These are phyloP conservation scores for Lepraria neglecta DNA, from an alignment of 495 filamentous ascomycete genomes.

Conservation along the genomic window DNA sequence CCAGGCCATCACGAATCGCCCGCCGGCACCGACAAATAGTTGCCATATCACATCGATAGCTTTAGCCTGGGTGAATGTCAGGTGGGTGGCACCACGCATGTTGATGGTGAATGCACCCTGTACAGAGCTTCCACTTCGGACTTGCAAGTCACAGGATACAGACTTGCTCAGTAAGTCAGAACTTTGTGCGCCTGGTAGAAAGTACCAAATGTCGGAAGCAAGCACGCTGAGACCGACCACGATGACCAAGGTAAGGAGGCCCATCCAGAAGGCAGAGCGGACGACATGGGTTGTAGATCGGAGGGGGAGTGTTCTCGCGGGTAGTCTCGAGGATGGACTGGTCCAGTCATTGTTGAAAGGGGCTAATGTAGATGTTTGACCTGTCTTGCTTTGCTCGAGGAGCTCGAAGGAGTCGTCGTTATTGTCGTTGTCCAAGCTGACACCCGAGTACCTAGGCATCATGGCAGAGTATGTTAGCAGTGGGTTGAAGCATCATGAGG, in stretches of 20 bases:
- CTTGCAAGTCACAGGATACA: conserved; percentile 12
- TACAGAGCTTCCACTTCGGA: not conserved
- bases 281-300: conserved; percentile 1
- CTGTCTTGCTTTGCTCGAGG: not conserved
- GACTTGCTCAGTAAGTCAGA: not conserved
- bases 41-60: conserved; percentile 32
- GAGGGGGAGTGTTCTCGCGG: conserved; percentile 1
- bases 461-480: not conserved
- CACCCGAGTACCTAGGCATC: not conserved
- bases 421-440: not conserved
- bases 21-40: conserved; percentile 29
- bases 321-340: conserved; percentile 1
- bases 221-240: conserved; percentile 2
- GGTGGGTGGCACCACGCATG: conserved; percentile 9
- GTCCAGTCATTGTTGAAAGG: conserved; percentile 9
- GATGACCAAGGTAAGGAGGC: not conserved
- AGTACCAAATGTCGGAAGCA: not conserved
- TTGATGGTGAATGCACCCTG: conserved; percentile 19
- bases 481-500: not conserved
- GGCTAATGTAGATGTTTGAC: not conserved
- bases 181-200: not conserved
- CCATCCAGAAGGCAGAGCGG: not conserved
- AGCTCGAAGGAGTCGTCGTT: conserved; percentile 4
- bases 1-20: conserved; percentile 26
- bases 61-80: conserved; percentile 29